A percentile compares a stretch with the other conserved stretches of the same genome.
These are phyloP conservation scores for Nematodospora anomalae DNA, from an alignment of 1,139 yeast species.

Conservation along the genomic window DNA sequence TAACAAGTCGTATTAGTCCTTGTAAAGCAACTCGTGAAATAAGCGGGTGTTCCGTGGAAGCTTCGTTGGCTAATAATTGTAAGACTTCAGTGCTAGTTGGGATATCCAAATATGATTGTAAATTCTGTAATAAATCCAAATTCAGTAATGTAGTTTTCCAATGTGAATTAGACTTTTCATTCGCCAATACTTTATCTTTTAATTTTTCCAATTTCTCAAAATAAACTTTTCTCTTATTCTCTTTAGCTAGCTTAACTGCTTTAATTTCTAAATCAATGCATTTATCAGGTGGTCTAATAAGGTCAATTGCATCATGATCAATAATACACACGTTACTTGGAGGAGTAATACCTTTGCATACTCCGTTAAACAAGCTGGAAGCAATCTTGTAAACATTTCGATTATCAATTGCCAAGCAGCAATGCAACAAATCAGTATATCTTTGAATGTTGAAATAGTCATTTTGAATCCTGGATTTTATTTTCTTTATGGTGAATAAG, in stretches of 20 bases:
- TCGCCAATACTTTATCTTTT: conserved; percentile 43
- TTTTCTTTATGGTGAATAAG: conserved; percentile 51
- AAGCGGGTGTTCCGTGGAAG: conserved; percentile 72
- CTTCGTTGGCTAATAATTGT: conserved; percentile 49
- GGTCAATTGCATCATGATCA: conserved; percentile 44
- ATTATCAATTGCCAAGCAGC: conserved; percentile 62
- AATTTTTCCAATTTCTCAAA: conserved; percentile 41
- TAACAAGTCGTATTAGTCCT: conserved; percentile 59
- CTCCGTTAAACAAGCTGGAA: conserved; percentile 48
- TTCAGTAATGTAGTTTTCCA: conserved; percentile 71
- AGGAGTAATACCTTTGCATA: conserved; percentile 48
- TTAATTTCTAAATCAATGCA: conserved; percentile 55
- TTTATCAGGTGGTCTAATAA: conserved; percentile 64
- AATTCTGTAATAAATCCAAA: conserved; percentile 51
- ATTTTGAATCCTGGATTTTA: conserved; percentile 54
- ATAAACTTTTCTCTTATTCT: conserved; percentile 49
- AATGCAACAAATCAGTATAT: conserved; percentile 49
- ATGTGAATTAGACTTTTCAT: conserved; percentile 44
- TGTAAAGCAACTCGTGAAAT: conserved; percentile 64
- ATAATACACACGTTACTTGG: conserved; percentile 64
- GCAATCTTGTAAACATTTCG: conserved; percentile 53
- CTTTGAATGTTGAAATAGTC: conserved; percentile 56
- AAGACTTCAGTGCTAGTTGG: conserved; percentile 46
- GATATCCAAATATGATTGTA: conserved; percentile 59
- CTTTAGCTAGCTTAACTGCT: conserved; percentile 59